Conservation (phyloP, 1,284 basidiomycete species). For the Meripilus lineatus region DNA sequence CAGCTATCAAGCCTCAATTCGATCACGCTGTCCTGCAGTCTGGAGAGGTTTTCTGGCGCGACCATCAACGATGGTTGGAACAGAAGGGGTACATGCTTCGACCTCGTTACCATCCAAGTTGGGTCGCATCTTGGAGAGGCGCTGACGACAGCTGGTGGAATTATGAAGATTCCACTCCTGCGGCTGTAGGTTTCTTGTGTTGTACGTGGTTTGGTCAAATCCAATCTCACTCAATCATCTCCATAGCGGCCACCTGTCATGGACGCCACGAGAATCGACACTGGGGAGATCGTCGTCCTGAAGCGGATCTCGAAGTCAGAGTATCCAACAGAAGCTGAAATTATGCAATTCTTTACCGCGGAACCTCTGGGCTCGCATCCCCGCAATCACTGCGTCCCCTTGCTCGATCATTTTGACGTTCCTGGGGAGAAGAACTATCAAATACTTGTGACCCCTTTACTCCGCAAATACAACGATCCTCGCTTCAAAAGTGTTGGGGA, state of each 20-base stretch:
- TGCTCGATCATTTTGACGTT: conserved; percentile 20
- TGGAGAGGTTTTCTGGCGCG: not conserved
- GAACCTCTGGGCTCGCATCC: conserved; percentile 13
- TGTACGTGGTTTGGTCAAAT: not conserved
- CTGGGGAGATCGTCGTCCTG: conserved; percentile 18
- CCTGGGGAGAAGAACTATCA: conserved; percentile 9
- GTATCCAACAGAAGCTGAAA: conserved; percentile 17
- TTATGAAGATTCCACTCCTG: conserved; percentile 11
- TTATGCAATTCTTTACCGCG: conserved; percentile 14
- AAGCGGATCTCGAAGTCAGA: conserved; percentile 14
- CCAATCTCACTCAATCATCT: not conserved
- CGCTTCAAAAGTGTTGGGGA: conserved; percentile 12
- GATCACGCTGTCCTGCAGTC: not conserved
- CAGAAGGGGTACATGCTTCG: conserved; percentile 15
- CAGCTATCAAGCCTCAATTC: not conserved
- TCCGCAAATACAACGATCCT: conserved; percentile 7
- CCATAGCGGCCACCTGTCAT: conserved; percentile 10
- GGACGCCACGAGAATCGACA: conserved; percentile 22
- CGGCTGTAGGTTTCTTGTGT: not conserved
- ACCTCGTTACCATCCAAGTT: conserved; percentile 11
- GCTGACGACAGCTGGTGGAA: not conserved
- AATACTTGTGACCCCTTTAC: not conserved
- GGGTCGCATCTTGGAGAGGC: conserved; percentile 15
- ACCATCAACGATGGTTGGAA: conserved; percentile 9
- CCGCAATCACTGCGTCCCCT: no score